A percentile compares a stretch with the other conserved stretches of the same genome.
These are phyloP conservation scores for Pyricularia sp. DNA, from an alignment of 2,329 filamentous ascomycete genomes.

Conservation along the genomic window DNA sequence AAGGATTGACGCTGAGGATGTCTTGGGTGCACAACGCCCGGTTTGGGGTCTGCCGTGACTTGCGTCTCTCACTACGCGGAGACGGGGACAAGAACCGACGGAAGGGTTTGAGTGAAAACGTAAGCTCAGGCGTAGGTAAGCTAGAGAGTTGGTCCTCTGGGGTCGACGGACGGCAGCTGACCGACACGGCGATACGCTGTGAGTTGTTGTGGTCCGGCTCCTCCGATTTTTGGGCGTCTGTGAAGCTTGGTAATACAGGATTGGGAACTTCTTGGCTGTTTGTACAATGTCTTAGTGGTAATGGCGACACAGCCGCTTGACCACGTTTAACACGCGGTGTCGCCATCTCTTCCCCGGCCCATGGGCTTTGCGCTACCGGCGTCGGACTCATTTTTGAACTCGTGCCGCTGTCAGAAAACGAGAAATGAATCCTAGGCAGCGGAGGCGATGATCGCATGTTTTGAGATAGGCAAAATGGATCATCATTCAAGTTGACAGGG, in stretches of 20 bases:
- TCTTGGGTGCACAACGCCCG: constrained; percentile 15
- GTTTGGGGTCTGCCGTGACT: neutral
- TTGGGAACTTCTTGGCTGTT: neutral
- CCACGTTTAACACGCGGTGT: neutral
- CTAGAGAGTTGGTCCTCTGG: constrained; percentile 15
- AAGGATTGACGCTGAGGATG: constrained; percentile 22
- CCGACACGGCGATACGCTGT: neutral
- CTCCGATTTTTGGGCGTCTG: neutral
- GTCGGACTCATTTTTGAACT: neutral
- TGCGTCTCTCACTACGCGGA: constrained; percentile 17
- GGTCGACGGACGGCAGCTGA: constrained; percentile 12
- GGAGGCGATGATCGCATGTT: neutral
- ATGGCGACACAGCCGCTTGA: neutral
- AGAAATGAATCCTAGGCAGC: neutral
- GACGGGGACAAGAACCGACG: constrained; percentile 38
- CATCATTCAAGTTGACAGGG: neutral
- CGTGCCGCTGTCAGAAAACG: neutral
- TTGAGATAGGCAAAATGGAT: neutral
- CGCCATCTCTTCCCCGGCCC: neutral
- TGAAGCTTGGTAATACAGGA: neutral
- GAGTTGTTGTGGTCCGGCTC: neutral
- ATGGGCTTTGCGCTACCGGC: neutral
- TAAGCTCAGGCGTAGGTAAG: constrained; percentile 30
- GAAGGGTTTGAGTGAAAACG: constrained; percentile 37
- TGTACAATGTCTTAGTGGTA: neutral